Percentiles rank a stretch among this genome's conserved stretches.
Evolutionary conservation across 768 basidiomycete species (phyloP).

Genomic region (Brasilioporus rufonigricans): DNA sequence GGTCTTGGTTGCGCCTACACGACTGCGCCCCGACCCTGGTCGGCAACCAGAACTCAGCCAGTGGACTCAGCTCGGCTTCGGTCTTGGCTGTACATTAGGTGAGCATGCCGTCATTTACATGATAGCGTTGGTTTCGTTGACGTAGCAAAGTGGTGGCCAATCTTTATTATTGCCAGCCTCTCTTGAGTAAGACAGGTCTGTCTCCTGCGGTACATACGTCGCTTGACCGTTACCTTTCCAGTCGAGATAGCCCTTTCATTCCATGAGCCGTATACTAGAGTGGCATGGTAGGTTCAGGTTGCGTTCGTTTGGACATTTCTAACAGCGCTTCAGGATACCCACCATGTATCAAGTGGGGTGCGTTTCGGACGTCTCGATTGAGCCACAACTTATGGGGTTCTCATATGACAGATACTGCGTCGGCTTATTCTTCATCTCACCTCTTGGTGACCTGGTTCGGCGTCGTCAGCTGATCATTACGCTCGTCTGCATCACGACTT

Average conservation of each 20-base stretch:
- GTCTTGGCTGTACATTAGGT: constrained; percentile 46
- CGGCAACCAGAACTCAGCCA: constrained; percentile 37
- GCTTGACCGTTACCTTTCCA: background rate
- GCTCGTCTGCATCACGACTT: constrained; percentile 31
- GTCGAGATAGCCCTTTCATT: constrained; percentile 39
- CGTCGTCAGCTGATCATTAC: constrained; percentile 40
- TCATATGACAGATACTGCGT: constrained; percentile 4
- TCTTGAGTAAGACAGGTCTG: constrained; percentile 52
- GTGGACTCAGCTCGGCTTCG: constrained; percentile 45
- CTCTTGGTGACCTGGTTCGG: constrained; percentile 46
- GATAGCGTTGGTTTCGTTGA: background rate
- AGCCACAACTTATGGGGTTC: background rate
- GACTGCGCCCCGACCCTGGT: constrained; percentile 40
- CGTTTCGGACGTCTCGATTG: constrained; percentile 1
- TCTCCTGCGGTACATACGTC: background rate
- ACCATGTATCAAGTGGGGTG: constrained; percentile 69
- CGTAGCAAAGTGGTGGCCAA: constrained; percentile 48
- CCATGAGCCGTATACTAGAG: constrained; percentile 30
- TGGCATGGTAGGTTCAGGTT: constrained; percentile 28
- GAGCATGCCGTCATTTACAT: constrained; percentile 15
- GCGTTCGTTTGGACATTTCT: background rate
- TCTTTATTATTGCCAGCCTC: constrained; percentile 80
- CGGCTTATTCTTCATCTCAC: constrained; percentile 44
- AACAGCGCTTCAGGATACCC: constrained; percentile 46
- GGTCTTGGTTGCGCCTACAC: constrained; percentile 45